These are phyloP conservation scores for Xylaria sp. DNA, from an alignment of 2,329 filamentous ascomycete genomes.

Conservation along the genomic window DNA sequence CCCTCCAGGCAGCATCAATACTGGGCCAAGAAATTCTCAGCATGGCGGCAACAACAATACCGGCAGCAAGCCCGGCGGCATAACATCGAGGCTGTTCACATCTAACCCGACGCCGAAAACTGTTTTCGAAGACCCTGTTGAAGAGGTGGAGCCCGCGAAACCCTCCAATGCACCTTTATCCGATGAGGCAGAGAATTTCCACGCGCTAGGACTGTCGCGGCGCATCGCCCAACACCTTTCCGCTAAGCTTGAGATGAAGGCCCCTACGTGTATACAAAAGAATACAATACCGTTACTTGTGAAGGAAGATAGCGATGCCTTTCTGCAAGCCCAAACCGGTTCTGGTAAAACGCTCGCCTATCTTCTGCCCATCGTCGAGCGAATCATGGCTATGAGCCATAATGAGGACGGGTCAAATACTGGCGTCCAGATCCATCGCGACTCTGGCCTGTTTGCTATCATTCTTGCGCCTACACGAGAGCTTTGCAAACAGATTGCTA, in stretches of 20 bases:
- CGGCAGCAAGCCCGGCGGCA: constrained; percentile 41
- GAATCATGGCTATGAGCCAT: constrained; percentile 78
- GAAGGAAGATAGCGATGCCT: constrained; percentile 84
- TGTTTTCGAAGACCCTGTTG: constrained; percentile 56
- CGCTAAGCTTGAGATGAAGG: constrained; percentile 84
- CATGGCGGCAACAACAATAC: constrained; percentile 29
- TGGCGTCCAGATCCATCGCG: constrained; percentile 71
- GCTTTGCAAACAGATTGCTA: constrained; percentile 89
- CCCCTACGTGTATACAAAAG: constrained; percentile 93
- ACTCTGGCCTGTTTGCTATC: constrained; percentile 91
- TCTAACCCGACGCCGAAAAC: constrained; percentile 81
- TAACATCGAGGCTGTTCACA: constrained; percentile 91
- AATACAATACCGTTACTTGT: constrained; percentile 83
- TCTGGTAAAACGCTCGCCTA: constrained; percentile 99
- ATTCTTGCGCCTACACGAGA: constrained; percentile 94
- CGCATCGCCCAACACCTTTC: constrained; percentile 82
- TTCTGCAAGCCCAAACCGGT: constrained; percentile 95
- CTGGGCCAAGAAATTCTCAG: constrained; percentile 30
- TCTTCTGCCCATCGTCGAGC: constrained; percentile 86
- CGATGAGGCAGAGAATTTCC: constrained; percentile 85
- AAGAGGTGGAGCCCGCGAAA: constrained; percentile 62
- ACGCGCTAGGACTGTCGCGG: constrained; percentile 80
- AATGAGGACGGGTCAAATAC: constrained; percentile 51
- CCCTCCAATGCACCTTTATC: constrained; percentile 91
- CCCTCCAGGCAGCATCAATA: constrained; percentile 43